Percentiles rank a stretch among this genome's conserved stretches.
These are phyloP conservation scores for Coprinopsis marcescibilis DNA, from an alignment of 768 basidiomycete genomes.

Conservation along the genomic window DNA sequence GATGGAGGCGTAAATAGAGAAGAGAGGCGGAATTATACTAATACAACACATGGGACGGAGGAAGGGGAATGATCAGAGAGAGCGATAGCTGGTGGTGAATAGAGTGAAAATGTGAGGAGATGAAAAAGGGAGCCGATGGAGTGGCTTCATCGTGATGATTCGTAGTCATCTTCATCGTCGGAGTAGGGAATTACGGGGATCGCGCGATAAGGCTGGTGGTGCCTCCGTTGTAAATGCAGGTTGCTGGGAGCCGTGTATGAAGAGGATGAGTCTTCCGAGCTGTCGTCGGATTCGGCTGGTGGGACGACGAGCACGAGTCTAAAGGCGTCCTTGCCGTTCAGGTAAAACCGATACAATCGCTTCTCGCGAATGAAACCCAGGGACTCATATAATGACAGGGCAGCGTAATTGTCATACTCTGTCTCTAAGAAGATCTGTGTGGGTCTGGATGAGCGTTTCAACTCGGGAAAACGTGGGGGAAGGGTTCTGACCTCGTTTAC, in stretches of 20 bases:
- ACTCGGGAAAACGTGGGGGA: no score
- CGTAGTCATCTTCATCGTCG: slow-evolving; percentile 38
- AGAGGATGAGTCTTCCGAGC: slow-evolving; percentile 21
- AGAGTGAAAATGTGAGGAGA: no score
- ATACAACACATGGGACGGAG: no score
- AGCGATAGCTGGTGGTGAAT: no score
- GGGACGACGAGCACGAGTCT: slow-evolving; percentile 67
- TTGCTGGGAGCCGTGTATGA: slow-evolving; percentile 10
- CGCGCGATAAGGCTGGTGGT: slow-evolving; percentile 30
- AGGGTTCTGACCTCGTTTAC: slow-evolving; percentile 72
- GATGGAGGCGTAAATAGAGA: no score
- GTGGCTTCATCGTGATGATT: slow-evolving; percentile 30
- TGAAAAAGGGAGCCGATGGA: no score
- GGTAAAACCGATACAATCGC: slow-evolving; percentile 88
- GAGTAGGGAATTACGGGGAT: slow-evolving; percentile 41
- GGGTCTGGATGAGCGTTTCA: no score
- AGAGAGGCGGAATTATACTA: no score
- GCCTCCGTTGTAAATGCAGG: slow-evolving; percentile 10
- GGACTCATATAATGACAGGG: slow-evolving; percentile 83
- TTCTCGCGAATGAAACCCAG: slow-evolving; percentile 97
- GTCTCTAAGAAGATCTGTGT: slow-evolving; percentile 89
- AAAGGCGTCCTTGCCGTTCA: slow-evolving; percentile 96
- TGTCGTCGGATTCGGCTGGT: slow-evolving; percentile 28
- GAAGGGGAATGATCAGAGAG: no score
- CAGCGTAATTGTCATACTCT: slow-evolving; percentile 87